Conservation (phyloP, 2,329 filamentous ascomycete species). For the Ophiostoma novo-ulmi region DNA sequence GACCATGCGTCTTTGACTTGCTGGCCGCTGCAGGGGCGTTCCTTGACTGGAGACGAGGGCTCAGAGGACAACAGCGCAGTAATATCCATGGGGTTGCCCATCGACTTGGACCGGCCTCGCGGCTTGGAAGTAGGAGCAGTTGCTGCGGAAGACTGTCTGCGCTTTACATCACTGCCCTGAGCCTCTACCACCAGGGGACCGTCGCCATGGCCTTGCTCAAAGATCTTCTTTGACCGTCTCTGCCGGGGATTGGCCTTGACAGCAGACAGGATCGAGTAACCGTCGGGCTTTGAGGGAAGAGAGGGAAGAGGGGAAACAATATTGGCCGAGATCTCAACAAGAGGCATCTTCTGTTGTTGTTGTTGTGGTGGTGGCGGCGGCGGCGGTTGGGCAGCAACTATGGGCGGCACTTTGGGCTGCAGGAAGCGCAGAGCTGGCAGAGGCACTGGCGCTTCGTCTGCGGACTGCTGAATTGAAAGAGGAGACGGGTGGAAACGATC, state of each 20-base stretch:
- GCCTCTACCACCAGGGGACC: background rate
- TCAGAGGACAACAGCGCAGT: background rate
- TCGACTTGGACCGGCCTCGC: constrained; percentile 18
- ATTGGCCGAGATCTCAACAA: constrained; percentile 13
- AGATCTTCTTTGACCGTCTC: constrained; percentile 23
- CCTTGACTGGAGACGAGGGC: background rate
- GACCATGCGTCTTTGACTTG: constrained; percentile 1
- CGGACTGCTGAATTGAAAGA: background rate
- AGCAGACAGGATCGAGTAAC: constrained; percentile 45
- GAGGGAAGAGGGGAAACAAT: background rate
- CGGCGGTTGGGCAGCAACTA: no score
- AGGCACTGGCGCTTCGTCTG: background rate
- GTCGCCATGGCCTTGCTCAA: constrained; percentile 17
- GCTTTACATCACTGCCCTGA: background rate
- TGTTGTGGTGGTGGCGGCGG: background rate
- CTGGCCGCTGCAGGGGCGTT: background rate
- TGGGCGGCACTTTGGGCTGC: background rate
- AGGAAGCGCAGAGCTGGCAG: background rate
- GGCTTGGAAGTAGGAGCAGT: background rate
- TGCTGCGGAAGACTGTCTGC: background rate
- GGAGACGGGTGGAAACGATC: background rate
- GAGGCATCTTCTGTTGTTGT: background rate
- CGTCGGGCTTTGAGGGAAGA: background rate
- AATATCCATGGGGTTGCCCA: constrained; percentile 14
- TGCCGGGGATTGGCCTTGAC: constrained; percentile 43